Evolutionary conservation across 1,284 basidiomycete species (phyloP), one percentile per base, ranked within the genome.

Genomic region (Athelia psychrophila): DNA sequence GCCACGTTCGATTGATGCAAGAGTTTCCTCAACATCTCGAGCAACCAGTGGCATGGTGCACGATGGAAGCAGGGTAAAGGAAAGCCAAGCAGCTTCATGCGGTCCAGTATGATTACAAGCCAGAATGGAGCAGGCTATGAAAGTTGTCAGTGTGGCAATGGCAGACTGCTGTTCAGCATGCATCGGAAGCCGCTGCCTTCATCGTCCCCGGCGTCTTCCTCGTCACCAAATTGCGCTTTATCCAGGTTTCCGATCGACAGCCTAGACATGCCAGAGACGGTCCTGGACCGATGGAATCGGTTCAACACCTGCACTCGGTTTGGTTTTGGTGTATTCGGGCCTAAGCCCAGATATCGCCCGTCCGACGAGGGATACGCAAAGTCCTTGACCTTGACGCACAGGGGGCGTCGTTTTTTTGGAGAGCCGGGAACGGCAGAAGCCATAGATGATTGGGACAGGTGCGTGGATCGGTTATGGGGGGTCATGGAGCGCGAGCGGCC

Each of bases 381-480:
- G 62, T 88, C 86, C 18, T 83, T 78, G 45, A 88, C 78, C 56
- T 76, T 78, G 62, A 86, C 75, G 24, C 70, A 25, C 48, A 19
- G 10, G 56, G 49, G 33, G 64, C 45, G 57, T 33, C 49, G 58
- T 44, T 57, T 57, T 32, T 53, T 38, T 38, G 0, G 38, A 12
- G 40, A 50, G 20, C 36, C 38, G 35, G 42, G 50, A 5, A 53
- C 44, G 3, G 60, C 40, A n/a, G 53, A 48, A 53, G 20, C 51
- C 49, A 18, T 35, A 10, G 10, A n/a, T 35, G 33, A 35, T n/a
- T 35, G 33, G 54, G 50, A 25, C 52, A 42, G 48, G 23, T 50
- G 25, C 44, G 35, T 30, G 47, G 20, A 20, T 40, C 36, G 33
- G 22, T 44, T 46, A 3, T 44, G 16, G 44, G 18, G 18, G 48